phyloP scores from a whole-genome alignment of 2,329 filamentous ascomycete species.

The Stenocarpella maydis region DNA sequence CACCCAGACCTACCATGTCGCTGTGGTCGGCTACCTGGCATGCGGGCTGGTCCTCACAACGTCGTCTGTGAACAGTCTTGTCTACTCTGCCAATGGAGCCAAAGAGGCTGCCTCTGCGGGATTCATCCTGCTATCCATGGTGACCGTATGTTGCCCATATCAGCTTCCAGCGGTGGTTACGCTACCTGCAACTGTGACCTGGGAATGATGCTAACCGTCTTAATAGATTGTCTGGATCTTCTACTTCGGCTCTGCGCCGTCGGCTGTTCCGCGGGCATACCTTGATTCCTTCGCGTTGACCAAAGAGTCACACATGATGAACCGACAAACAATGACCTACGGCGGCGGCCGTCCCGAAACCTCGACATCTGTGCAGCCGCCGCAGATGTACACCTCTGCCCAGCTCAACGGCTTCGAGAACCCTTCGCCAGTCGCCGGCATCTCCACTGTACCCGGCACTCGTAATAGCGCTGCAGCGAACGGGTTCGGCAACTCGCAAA shows the following conservation, averaged over 20 bases:
- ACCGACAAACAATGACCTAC: slow-evolving; percentile 78
- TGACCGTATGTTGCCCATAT: slow-evolving; percentile 71
- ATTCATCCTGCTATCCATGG: slow-evolving; percentile 92
- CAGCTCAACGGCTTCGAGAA: slow-evolving; percentile 97
- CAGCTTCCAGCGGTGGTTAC: background rate
- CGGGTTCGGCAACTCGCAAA: slow-evolving; percentile 43
- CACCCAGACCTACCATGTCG: slow-evolving; percentile 88
- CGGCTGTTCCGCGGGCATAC: slow-evolving; percentile 85
- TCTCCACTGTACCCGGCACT: slow-evolving; percentile 61
- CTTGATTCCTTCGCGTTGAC: slow-evolving; percentile 95
- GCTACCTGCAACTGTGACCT: background rate
- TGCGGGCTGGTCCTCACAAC: slow-evolving; percentile 86
- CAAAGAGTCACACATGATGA: slow-evolving; percentile 78
- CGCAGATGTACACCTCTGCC: slow-evolving; percentile 91
- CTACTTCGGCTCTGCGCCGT: slow-evolving; percentile 94
- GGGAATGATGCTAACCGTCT: slow-evolving; percentile 15
- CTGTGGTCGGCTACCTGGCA: slow-evolving; percentile 85
- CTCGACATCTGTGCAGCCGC: slow-evolving; percentile 77
- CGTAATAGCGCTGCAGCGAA: slow-evolving; percentile 55
- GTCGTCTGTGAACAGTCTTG: slow-evolving; percentile 83
- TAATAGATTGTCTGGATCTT: slow-evolving; percentile 96
- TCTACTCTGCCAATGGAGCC: slow-evolving; percentile 77
- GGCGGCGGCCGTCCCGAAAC: slow-evolving; percentile 81
- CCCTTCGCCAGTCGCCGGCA: slow-evolving; percentile 82
- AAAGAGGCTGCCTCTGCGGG: slow-evolving; percentile 90